These are phyloP conservation scores for Spergularia marina DNA, from an alignment of 148 eudicot genomes.

Conservation along the genomic window DNA sequence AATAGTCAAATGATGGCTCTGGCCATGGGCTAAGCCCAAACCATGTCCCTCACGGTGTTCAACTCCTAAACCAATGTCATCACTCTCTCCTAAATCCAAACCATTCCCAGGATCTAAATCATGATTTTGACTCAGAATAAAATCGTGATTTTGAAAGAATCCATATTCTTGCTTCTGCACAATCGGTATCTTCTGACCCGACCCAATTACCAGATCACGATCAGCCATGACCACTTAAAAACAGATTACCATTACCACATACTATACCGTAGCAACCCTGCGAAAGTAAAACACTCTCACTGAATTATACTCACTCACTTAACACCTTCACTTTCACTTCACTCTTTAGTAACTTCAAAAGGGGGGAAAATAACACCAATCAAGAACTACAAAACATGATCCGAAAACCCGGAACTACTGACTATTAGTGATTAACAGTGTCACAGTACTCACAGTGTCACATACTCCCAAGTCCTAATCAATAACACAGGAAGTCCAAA, in stretches of 20 bases:
- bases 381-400: not conserved
- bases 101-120: conserved; percentile 36
- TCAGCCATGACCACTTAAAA: conserved; percentile 34
- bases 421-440: not conserved
- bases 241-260: conserved; percentile 18
- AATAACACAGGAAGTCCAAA: not conserved
- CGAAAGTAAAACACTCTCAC: not conserved
- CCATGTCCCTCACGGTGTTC: conserved; percentile 29
- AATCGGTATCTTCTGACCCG: conserved; percentile 30
- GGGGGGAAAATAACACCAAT: not conserved
- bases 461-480: not conserved
- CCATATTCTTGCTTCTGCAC: conserved; percentile 47
- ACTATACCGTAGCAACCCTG: conserved; percentile 16
- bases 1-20: conserved; percentile 26
- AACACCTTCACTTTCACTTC: not conserved
- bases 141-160: conserved; percentile 29
- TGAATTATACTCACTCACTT: not conserved
- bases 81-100: conserved; percentile 30
- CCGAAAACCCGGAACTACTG: not conserved
- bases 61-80: conserved; percentile 22
- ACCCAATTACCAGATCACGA: conserved; percentile 36
- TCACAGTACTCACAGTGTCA: not conserved
- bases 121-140: conserved; percentile 37
- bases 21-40: conserved; percentile 32
- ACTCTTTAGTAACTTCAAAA: not conserved